Evolutionary conservation across 1,284 basidiomycete species (phyloP).

Genomic region (Testicularia cyperi): DNA sequence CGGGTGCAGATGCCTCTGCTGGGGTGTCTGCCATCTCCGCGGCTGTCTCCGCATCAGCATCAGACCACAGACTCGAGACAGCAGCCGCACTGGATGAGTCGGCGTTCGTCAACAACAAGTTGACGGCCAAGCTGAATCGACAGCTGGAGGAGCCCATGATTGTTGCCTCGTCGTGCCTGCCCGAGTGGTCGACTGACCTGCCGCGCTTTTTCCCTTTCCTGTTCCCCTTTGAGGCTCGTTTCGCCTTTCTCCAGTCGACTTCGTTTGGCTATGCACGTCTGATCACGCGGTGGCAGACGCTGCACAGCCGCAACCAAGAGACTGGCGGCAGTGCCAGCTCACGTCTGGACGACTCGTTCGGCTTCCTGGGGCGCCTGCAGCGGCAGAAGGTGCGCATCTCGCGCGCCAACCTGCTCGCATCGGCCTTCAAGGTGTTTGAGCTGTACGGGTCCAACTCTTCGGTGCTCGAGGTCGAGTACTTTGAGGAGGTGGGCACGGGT

Average conservation of each 20-base stretch:
- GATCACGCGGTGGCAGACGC: constrained; percentile 83
- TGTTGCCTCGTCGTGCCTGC: constrained; percentile 91
- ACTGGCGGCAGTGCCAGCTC: constrained; percentile 27
- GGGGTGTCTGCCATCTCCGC: constrained; percentile 7
- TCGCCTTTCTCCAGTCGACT: constrained; percentile 93
- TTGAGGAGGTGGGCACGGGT: constrained; percentile 97
- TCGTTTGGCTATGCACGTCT: constrained; percentile 95
- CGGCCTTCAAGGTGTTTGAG: constrained; percentile 97
- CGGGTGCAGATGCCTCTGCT: too few relatives aligned
- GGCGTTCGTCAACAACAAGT: constrained; percentile 94
- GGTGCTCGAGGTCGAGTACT: constrained; percentile 95
- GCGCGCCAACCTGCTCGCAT: constrained; percentile 88
- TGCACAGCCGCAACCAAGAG: constrained; percentile 65
- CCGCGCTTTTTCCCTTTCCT: constrained; percentile 95
- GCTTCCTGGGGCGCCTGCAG: constrained; percentile 85
- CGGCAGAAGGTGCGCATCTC: constrained; percentile 97
- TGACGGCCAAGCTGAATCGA: constrained; percentile 95
- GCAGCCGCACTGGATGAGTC: constrained; percentile 67
- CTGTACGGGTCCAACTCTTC: constrained; percentile 86
- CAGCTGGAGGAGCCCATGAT: constrained; percentile 99
- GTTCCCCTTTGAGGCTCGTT: constrained; percentile 95
- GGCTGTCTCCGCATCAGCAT: constrained; percentile 4
- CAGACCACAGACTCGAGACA: constrained; percentile 11
- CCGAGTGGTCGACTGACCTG: constrained; percentile 92
- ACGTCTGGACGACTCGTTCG: constrained; percentile 75